These are phyloP conservation scores for Pisolithus orientalis DNA, from an alignment of 768 basidiomycete species.

Conservation along the genomic window DNA sequence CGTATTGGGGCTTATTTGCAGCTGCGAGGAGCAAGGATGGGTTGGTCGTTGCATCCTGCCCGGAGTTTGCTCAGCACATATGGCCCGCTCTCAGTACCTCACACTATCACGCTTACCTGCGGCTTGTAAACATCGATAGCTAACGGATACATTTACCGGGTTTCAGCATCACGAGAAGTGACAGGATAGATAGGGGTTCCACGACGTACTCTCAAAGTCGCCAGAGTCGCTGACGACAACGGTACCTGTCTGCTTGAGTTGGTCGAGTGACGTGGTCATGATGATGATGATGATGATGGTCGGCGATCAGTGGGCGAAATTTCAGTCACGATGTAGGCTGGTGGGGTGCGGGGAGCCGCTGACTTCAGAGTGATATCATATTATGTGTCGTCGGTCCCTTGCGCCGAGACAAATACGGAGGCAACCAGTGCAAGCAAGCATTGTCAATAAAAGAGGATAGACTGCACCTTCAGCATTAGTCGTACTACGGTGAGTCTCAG, in stretches of 20 bases:
- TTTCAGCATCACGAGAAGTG: constrained; percentile 10
- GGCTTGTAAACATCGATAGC: constrained; percentile 94
- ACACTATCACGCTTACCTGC: constrained; percentile 40
- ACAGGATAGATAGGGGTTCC: constrained; percentile 10
- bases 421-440: too few species aligned
- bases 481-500: too few species aligned
- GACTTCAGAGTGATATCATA: background rate
- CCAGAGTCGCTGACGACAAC: constrained; percentile 94
- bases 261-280: constrained; percentile 75
- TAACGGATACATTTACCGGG: constrained; percentile 27
- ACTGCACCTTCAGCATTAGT: too few species aligned
- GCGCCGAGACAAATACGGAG: too few species aligned
- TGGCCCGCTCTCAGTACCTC: background rate
- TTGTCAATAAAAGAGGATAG: too few species aligned
- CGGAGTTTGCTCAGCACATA: background rate
- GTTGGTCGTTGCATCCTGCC: constrained; percentile 93
- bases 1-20: constrained; percentile 80
- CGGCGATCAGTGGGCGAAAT: too few species aligned
- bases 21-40: constrained; percentile 90
- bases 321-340: too few species aligned
- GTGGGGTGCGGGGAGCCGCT: too few species aligned
- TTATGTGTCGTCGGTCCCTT: background rate
- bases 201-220: constrained; percentile 69
- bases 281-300: constrained; percentile 20
- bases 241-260: constrained; percentile 84